A percentile compares a stretch with the other conserved stretches of the same genome.
phyloP scores from a whole-genome alignment of 768 basidiomycete species.

The Macrolepiota albuminosa region DNA sequence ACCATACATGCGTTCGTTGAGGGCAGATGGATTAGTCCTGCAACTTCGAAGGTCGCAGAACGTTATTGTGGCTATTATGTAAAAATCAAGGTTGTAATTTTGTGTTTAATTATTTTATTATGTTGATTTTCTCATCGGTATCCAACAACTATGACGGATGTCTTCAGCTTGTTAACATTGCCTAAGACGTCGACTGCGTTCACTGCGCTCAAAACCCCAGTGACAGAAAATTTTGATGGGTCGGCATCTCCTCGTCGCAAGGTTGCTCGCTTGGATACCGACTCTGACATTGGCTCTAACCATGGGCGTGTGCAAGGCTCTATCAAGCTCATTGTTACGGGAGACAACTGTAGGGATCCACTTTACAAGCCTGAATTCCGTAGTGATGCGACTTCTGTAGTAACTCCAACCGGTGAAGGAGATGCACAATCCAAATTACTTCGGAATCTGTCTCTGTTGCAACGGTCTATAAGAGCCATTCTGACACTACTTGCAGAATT shows the following conservation, averaged over 20 bases:
- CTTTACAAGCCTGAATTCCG: not conserved
- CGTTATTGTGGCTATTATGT: not conserved
- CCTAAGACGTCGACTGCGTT: slow-evolving; percentile 51
- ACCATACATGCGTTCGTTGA: not conserved
- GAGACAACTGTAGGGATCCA: slow-evolving; percentile 31
- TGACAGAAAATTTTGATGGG: slow-evolving; percentile 33
- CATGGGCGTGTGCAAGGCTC: slow-evolving; percentile 29
- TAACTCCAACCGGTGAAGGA: slow-evolving; percentile 14
- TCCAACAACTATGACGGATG: slow-evolving; percentile 14
- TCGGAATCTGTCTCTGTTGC: slow-evolving; percentile 22
- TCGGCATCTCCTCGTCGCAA: slow-evolving; percentile 62
- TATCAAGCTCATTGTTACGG: slow-evolving; percentile 43
- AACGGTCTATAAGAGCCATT: slow-evolving; percentile 33
- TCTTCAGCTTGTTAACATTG: slow-evolving; percentile 39
- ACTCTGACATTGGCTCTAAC: slow-evolving; percentile 61
- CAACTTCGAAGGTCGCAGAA: not conserved
- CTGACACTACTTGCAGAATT: slow-evolving; percentile 24
- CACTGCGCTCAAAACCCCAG: slow-evolving; percentile 33
- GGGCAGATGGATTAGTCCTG: not conserved
- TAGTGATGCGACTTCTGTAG: slow-evolving; percentile 9
- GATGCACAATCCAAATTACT: slow-evolving; percentile 17
- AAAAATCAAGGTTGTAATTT: not conserved
- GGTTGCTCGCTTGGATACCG: slow-evolving; percentile 58
- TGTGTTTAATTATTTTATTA: not conserved
- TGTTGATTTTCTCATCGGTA: not conserved